phyloP scores from a whole-genome alignment of 345 rosid species.

The Heritiera fomes region DNA sequence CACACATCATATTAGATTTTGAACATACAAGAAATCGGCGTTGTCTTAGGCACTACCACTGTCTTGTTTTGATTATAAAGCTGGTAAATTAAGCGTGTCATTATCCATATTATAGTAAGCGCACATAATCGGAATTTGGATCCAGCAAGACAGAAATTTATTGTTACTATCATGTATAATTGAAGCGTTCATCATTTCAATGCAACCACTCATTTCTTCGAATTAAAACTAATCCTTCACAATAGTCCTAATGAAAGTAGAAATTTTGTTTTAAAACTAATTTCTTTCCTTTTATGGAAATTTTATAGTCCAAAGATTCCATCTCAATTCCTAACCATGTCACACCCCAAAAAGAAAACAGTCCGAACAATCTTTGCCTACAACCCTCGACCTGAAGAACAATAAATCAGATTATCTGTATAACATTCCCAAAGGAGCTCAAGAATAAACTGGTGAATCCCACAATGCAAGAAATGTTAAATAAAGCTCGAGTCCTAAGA shows the following conservation, averaged over 20 bases:
- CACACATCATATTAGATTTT: no score
- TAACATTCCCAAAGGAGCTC: conserved; percentile 7
- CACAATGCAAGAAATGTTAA: conserved; percentile 24
- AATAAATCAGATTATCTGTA: not conserved
- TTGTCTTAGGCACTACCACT: no score
- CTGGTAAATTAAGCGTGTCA: no score
- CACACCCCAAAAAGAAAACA: not conserved
- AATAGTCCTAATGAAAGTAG: not conserved
- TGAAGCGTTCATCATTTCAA: not conserved
- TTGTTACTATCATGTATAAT: no score
- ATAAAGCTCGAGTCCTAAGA: conserved; percentile 35
- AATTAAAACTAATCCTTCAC: not conserved
- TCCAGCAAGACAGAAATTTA: no score
- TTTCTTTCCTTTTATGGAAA: no score
- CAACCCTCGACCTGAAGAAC: not conserved
- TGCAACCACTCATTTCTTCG: not conserved
- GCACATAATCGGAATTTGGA: no score
- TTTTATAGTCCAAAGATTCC: no score
- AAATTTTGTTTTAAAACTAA: not conserved
- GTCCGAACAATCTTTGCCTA: no score
- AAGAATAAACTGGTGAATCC: conserved; percentile 28
- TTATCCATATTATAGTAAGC: no score
- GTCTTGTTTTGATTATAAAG: no score
- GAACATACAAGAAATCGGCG: no score
- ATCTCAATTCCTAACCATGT: not conserved